Evolutionary conservation across 2,329 filamentous ascomycete species (phyloP).

Genomic region (Bipolaris oryzae): DNA sequence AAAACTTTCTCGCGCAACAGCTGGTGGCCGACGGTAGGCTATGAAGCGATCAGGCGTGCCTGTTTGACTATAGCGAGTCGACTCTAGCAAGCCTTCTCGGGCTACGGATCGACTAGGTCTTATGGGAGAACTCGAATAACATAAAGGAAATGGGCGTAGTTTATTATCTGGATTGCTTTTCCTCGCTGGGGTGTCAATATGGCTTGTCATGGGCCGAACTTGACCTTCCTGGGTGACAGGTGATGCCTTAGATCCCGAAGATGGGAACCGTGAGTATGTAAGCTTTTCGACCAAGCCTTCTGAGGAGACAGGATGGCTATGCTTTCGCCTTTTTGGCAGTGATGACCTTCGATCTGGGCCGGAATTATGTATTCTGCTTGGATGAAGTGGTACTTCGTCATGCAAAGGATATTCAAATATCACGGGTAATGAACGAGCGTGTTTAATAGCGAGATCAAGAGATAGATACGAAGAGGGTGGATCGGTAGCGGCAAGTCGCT

Average conservation of each 20-base stretch:
- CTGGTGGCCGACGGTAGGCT: slow-evolving; percentile 52
- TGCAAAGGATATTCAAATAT: not conserved
- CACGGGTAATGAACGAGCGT: slow-evolving; percentile 17
- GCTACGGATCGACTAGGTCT: slow-evolving; percentile 41
- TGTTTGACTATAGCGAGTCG: slow-evolving; percentile 26
- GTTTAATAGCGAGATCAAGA: slow-evolving; percentile 10
- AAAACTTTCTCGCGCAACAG: slow-evolving; percentile 56
- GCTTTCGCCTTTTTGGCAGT: not conserved
- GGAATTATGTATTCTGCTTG: not conserved
- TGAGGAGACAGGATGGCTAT: slow-evolving; percentile 14
- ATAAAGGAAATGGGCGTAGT: slow-evolving; percentile 25
- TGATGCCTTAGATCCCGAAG: not conserved
- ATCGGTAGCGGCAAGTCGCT: not conserved
- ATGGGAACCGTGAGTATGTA: slow-evolving; percentile 4
- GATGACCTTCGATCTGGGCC: not conserved
- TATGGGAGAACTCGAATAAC: slow-evolving; percentile 39
- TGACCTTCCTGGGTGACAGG: slow-evolving; percentile 1
- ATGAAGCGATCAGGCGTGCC: slow-evolving; percentile 65
- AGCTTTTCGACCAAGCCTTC: slow-evolving; percentile 10
- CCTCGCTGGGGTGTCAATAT: not conserved
- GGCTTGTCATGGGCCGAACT: not conserved
- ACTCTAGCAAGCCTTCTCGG: slow-evolving; percentile 30
- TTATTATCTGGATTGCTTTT: slow-evolving; percentile 1
- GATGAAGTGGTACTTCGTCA: not conserved
- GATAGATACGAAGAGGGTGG: slow-evolving; percentile 2